phyloP scores from a whole-genome alignment of 805 yeast genomes.

The Sungouiozyma ichnusensis region DNA sequence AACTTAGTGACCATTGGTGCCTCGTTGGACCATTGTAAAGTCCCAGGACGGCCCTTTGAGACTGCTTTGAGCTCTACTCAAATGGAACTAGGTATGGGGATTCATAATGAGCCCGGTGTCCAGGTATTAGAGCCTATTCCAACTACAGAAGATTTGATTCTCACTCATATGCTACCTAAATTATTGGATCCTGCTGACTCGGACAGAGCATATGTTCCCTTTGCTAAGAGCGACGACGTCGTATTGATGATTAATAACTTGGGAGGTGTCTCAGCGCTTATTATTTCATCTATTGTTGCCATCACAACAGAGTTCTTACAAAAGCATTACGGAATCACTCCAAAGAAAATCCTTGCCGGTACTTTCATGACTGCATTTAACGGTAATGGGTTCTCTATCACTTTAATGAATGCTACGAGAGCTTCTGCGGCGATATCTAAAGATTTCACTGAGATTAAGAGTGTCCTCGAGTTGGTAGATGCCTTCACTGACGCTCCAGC shows the following conservation, averaged over 20 bases:
- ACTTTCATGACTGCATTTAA: constrained; percentile 82
- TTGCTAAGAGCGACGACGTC: constrained; percentile 52
- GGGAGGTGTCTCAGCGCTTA: constrained; percentile 82
- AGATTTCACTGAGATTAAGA: constrained; percentile 24
- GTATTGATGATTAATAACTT: constrained; percentile 70
- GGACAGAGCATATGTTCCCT: constrained; percentile 75
- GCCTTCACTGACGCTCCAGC: constrained; percentile 71
- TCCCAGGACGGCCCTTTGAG: constrained; percentile 68
- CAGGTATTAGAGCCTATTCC: constrained; percentile 50
- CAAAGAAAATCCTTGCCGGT: constrained; percentile 62
- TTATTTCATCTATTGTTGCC: constrained; percentile 61
- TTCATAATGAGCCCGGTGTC: constrained; percentile 90
- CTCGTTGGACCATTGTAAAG: constrained; percentile 78
- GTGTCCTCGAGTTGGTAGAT: constrained; percentile 50
- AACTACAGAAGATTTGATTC: constrained; percentile 46
- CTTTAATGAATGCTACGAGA: constrained; percentile 60
- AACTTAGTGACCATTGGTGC: constrained; percentile 82
- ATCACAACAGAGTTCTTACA: constrained; percentile 45
- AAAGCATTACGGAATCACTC: constrained; percentile 43
- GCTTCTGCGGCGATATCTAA: constrained; percentile 32
- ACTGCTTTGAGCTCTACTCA: constrained; percentile 45
- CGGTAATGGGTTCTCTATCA: constrained; percentile 85
- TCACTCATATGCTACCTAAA: constrained; percentile 47
- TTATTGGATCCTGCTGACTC: constrained; percentile 51
- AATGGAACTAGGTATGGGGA: constrained; percentile 90